Base-by-base conservation (phyloP, 805 yeast species). In the Kodamaea restingae region DNA sequence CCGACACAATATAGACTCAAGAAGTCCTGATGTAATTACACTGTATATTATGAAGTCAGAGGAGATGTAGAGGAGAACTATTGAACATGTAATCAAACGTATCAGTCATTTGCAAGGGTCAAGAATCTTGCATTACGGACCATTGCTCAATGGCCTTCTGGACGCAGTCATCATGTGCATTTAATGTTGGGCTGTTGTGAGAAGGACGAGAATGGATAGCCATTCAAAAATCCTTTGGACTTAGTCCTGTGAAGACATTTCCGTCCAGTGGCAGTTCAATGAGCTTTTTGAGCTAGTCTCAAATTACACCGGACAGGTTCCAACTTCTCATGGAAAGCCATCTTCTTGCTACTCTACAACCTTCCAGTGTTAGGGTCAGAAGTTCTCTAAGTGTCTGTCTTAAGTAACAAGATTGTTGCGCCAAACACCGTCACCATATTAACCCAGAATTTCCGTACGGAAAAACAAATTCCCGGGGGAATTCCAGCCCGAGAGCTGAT, bases 341-440 rank as follows among this genome's bases (percentile, higher is more conserved):
- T 20, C 8, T 8, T 8, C 8, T 6, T 20, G 8, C 5, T 6
- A 20, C 22, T 20, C 22, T 20, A 20, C 22, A 20, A 20, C 22
- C 22, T 6, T 20, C 8, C 22, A 20, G 5, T 34, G 22, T 18
- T 28, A 24, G 70, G 73, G 55, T 68, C 74, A 68, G 74, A 68
- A 68, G 52, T 48, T 68, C 73, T 67, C 67, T 52, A 44, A 41
- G 71, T 63, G 68, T 62, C 58, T 56, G 71, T 63, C 43, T 42
- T 45, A 54, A 49, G 73, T 68, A 69, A 68, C 73, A 69, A 68
- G 73, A 58, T 46, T 54, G 67, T 59, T 69, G 73, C 72, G 74
- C 74, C 74, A 64, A 57, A 69, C 71, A 55, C 72, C 60, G 33
- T 67, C 73, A 64, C 73, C 74, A 67, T 22, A 38, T 51, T 59